Conservation (phyloP, 2,329 filamentous ascomycete species). For the Epicoccum sorghinum region DNA sequence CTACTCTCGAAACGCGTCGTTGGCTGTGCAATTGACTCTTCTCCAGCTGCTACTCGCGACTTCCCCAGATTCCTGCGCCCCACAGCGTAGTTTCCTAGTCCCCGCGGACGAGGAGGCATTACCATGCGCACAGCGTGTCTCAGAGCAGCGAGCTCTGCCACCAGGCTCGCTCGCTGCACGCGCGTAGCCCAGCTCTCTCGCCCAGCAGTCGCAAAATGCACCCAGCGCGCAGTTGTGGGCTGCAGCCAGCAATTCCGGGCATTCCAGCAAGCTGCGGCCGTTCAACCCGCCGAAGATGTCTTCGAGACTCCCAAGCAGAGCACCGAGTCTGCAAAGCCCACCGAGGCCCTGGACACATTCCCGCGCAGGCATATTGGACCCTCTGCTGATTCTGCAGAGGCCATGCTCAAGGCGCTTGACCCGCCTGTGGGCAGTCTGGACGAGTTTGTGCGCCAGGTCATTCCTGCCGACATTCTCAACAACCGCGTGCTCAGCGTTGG, state of each 20-base stretch:
- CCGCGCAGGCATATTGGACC: slow-evolving; percentile 87
- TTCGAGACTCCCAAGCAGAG: slow-evolving; percentile 35
- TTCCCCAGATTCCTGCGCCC: slow-evolving; percentile 11
- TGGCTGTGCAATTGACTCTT: slow-evolving; percentile 6
- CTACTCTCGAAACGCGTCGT: not conserved
- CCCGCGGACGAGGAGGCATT: slow-evolving; percentile 7
- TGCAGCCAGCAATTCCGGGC: slow-evolving; percentile 24
- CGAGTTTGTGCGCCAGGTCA: slow-evolving; percentile 81
- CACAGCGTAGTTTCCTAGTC: slow-evolving; percentile 8
- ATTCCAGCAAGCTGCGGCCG: slow-evolving; percentile 32
- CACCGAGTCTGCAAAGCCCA: slow-evolving; percentile 32
- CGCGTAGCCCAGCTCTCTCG: slow-evolving; percentile 30
- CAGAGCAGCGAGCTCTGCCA: slow-evolving; percentile 39
- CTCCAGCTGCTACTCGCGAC: slow-evolving; percentile 5
- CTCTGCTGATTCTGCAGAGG: slow-evolving; percentile 68
- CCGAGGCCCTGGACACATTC: slow-evolving; percentile 67
- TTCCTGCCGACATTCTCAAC: slow-evolving; percentile 80
- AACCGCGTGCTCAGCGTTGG: slow-evolving; percentile 65
- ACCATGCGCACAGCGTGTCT: slow-evolving; percentile 43
- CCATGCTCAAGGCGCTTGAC: slow-evolving; percentile 82
- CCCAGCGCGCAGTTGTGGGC: slow-evolving; percentile 24
- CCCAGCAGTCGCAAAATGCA: slow-evolving; percentile 23
- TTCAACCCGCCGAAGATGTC: slow-evolving; percentile 35
- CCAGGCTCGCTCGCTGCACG: slow-evolving; percentile 32
- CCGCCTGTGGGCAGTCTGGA: slow-evolving; percentile 77